Evolutionary conservation across 148 eudicot genomes (phyloP), one percentile per base, ranked within the genome.

Genomic region (Vaccinium corymbosum): DNA sequence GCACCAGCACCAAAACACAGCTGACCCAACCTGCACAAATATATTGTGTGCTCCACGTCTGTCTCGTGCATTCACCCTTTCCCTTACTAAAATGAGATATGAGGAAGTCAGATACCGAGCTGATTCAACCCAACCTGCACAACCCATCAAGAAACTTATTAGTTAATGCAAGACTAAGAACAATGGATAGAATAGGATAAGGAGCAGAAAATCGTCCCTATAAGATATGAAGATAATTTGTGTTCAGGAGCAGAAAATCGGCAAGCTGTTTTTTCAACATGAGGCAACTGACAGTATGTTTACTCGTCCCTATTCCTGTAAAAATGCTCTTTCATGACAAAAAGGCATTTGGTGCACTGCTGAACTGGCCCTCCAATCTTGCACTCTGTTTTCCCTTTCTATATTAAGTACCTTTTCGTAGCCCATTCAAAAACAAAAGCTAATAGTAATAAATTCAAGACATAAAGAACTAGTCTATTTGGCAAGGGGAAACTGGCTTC

Each of bases 51-150:
- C 22, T 15, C 29, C 14, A 15, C 46, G 5, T 9, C 68, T 46
- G 16, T 55, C 66, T 61, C 38, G 7, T 8, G 19, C 35, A 16
- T 17, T 56, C 15, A 22, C 66, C 56, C 49, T 16, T 27, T 27
- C 22, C 64, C 3, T 27, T 20, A 16, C 32, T 20, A 11, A 35
- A 20, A 79, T 56, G 17, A 3, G 50, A 59, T 3, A 1, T 8
- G 3, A 16, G 70, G 16, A 35, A 80, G 71, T 59, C 52, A 80
- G 70, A 80, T 19, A 59, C 51, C 15, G 3, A 38, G 82, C 27
- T n/a, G 70, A 48, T 59, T 59, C 82, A 57, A 10, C 70, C 71
- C 72, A 57, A 59, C 52, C 82, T 80, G 72, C 71, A 80, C 20
- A 80, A 80, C 42, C 17, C 16, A 12, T 27, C 73, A 68, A 27